Base-by-base conservation (phyloP, 257 asterid genomes). In the Galeopsis tetrahit region DNA sequence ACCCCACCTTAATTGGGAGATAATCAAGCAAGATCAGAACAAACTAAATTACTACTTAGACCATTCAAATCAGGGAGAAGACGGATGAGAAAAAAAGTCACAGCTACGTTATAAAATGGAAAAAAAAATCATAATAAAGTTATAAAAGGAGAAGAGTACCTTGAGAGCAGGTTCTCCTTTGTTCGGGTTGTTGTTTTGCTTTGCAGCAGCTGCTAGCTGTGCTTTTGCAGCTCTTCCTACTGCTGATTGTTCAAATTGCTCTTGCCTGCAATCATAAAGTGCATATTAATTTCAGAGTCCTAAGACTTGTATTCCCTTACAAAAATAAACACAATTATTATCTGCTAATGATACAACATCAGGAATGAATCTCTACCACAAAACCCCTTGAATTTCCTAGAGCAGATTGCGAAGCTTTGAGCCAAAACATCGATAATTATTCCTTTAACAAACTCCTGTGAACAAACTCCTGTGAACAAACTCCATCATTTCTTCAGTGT, bases 211-310 rank as follows among this genome's bases (percentile, higher is more conserved):
- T 2, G 94, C 94, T 55, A 80, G 56, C 82, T 90, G 97, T 42
- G 98, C 98, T 77, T 85, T 86, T 53, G 94, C 96, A 71, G 97
- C 98, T 77, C 90, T 84, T 77, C 98, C 98, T 9, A 87, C 97
- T 61, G 98, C 91, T 14, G 98, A 92, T 39, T 88, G 73, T 28
- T 92, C 96, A 78, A 88, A 92, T 72, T 92, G 85, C 78, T 88
- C 92, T 80, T 90, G 96, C 90, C 98, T 92, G 82, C 81, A 83
- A 56, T 38, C 59, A 33, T 38, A 13, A 46, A 38, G 51, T 10
- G 72, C 56, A 48, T 15, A 59, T 77, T 14, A 14, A 69, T 10
- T 2, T 21, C 4, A 13, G 48, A 2, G 28, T 21, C 28, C 10
- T n/a, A 49, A 31, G 13, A 43, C 14, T 42, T 39, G 15, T 28